phyloP scores from a whole-genome alignment of 805 yeast genomes.

The Lipomyces yamadae region DNA sequence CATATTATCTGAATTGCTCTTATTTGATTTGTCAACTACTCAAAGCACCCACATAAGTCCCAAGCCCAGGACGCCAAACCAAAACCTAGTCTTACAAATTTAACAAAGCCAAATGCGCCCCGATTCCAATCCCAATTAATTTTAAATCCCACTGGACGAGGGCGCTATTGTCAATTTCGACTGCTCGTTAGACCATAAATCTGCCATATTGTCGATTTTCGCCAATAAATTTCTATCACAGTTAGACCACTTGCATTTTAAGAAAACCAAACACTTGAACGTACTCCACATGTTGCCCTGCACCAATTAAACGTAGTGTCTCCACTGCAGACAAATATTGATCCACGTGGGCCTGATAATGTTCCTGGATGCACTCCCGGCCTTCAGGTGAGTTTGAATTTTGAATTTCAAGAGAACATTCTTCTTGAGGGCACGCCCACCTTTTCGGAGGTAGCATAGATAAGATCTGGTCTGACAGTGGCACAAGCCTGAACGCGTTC shows the following conservation, averaged over 20 bases:
- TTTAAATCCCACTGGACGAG: neutral
- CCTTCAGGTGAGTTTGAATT: constrained; percentile 24
- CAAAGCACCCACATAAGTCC: too few relatives aligned
- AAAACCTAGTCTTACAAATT: neutral
- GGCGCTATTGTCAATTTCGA: neutral
- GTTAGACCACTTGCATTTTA: neutral
- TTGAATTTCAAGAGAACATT: constrained; percentile 18
- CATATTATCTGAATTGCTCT: too few relatives aligned
- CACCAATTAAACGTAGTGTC: constrained; percentile 13
- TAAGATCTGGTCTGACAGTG: constrained; percentile 4
- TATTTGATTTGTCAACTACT: too few relatives aligned
- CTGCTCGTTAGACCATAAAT: constrained; percentile 20
- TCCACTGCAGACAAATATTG: constrained; percentile 32
- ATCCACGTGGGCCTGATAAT: constrained; percentile 29
- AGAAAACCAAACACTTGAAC: neutral
- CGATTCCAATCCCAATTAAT: neutral
- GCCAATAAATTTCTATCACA: constrained; percentile 11
- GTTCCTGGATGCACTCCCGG: constrained; percentile 27
- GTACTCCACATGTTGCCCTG: constrained; percentile 21
- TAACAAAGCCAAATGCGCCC: neutral
- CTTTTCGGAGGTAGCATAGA: constrained; percentile 1
- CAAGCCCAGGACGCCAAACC: neutral
- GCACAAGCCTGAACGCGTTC: constrained; percentile 16
- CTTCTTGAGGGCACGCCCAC: constrained; percentile 34
- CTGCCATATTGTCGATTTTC: constrained; percentile 28